phyloP scores from a whole-genome alignment of 208 protist genomes.

The Acanthamoeba lugdunensis region DNA sequence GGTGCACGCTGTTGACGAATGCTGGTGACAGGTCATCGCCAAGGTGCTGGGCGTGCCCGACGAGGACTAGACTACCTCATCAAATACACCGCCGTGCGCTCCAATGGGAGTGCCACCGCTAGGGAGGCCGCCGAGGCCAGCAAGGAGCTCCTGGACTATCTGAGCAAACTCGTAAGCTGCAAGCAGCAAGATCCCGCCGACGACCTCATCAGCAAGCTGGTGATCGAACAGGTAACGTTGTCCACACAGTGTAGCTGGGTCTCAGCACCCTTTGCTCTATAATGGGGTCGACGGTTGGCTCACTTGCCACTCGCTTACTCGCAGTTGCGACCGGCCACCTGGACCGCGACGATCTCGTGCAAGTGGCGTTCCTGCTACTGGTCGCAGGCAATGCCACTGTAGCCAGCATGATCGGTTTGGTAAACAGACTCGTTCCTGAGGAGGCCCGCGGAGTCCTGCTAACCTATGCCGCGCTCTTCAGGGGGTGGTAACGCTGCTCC shows the following conservation, averaged over 20 bases:
- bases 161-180: neutral
- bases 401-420: neutral
- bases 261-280: no score
- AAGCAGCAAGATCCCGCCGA: neutral
- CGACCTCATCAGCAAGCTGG: neutral
- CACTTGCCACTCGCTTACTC: no score
- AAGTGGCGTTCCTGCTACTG: neutral
- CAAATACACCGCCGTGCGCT: neutral
- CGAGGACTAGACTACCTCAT: neutral
- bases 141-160: neutral
- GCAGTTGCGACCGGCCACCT: neutral
- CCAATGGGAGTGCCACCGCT: neutral
- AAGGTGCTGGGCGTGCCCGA: neutral
- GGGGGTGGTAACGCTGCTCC: neutral
- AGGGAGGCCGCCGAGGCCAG: neutral
- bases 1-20: neutral
- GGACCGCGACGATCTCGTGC: neutral
- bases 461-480: neutral
- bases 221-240: neutral
- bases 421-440: neutral
- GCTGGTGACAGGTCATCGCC: neutral
- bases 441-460: no score
- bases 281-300: no score
- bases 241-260: no score
- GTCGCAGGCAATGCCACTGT: neutral